phyloP scores from a whole-genome alignment of 768 basidiomycete genomes.

The Multifurca ochricompacta region DNA sequence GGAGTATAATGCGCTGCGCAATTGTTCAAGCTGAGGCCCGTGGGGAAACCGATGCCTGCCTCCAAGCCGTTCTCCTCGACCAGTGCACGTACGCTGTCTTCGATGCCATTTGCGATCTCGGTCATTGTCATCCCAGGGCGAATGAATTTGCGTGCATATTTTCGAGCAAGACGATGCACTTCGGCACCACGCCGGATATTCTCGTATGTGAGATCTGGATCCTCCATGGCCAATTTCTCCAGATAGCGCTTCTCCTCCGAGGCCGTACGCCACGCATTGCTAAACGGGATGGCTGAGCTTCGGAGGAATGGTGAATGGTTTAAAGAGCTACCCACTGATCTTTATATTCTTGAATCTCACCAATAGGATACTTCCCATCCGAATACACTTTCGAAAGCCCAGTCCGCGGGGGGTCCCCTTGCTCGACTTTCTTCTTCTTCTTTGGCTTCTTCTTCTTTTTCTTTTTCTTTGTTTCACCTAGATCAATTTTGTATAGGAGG shows the following conservation, averaged over 20 bases:
- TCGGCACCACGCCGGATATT: slow-evolving; percentile 90
- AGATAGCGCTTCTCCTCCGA: slow-evolving; percentile 83
- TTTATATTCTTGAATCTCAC: slow-evolving; percentile 85
- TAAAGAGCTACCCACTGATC: slow-evolving; percentile 62
- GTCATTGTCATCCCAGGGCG: slow-evolving; percentile 92
- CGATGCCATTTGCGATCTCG: slow-evolving; percentile 89
- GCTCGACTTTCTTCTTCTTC: slow-evolving; percentile 68
- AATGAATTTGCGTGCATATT: slow-evolving; percentile 73
- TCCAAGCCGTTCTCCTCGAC: slow-evolving; percentile 88
- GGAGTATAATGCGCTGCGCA: slow-evolving; percentile 97
- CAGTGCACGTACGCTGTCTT: slow-evolving; percentile 82
- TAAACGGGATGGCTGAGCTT: slow-evolving; percentile 29
- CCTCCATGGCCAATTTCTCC: slow-evolving; percentile 71
- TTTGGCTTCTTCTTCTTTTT: slow-evolving; percentile 95
- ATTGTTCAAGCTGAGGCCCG: slow-evolving; percentile 87
- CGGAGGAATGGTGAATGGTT: background rate
- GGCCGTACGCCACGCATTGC: slow-evolving; percentile 81
- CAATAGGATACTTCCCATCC: slow-evolving; percentile 81
- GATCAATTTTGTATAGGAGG: background rate
- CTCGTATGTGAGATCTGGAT: slow-evolving; percentile 80
- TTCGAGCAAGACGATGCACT: slow-evolving; percentile 88
- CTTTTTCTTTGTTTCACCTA: slow-evolving; percentile 61
- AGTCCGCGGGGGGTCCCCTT: slow-evolving; percentile 88
- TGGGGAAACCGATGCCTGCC: slow-evolving; percentile 91
- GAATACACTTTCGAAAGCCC: slow-evolving; percentile 86